Conservation (phyloP, 2,329 filamentous ascomycete species). For the Fusarium sp. region DNA sequence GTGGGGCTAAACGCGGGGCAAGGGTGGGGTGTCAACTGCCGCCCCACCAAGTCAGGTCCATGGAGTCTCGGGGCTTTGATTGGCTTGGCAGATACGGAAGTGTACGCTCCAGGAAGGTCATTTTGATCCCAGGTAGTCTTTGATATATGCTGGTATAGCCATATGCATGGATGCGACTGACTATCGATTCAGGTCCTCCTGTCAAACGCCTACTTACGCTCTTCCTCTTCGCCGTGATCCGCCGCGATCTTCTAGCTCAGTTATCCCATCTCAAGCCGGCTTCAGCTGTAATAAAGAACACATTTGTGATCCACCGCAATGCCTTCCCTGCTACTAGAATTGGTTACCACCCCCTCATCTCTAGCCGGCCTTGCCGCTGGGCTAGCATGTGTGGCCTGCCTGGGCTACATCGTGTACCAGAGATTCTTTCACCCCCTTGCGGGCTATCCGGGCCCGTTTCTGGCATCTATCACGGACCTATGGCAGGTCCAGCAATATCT, state of each 20-base stretch:
- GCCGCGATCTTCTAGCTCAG: background rate
- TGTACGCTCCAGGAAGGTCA: background rate
- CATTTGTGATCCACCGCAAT: background rate
- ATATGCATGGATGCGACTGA: background rate
- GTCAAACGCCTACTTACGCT: background rate
- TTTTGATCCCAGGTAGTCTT: background rate
- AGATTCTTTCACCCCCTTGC: slow-evolving; percentile 25
- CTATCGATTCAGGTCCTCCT: background rate
- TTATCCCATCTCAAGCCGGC: too few species aligned
- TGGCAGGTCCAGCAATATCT: slow-evolving; percentile 24
- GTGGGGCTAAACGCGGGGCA: too few species aligned
- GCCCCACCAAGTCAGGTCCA: background rate
- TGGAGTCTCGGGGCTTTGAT: background rate
- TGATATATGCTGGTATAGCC: background rate
- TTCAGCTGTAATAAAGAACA: too few species aligned
- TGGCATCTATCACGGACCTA: slow-evolving; percentile 20
- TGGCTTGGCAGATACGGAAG: background rate
- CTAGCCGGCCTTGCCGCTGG: background rate
- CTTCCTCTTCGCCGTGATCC: background rate
- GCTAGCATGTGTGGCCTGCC: background rate
- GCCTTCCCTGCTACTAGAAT: background rate
- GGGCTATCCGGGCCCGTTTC: slow-evolving; percentile 21
- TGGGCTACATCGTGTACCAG: slow-evolving; percentile 16
- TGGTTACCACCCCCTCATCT: background rate
- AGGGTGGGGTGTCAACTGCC: background rate